These are phyloP conservation scores for Phytophthora pisi DNA, from an alignment of 352 stramenopile species.

Conservation along the genomic window DNA sequence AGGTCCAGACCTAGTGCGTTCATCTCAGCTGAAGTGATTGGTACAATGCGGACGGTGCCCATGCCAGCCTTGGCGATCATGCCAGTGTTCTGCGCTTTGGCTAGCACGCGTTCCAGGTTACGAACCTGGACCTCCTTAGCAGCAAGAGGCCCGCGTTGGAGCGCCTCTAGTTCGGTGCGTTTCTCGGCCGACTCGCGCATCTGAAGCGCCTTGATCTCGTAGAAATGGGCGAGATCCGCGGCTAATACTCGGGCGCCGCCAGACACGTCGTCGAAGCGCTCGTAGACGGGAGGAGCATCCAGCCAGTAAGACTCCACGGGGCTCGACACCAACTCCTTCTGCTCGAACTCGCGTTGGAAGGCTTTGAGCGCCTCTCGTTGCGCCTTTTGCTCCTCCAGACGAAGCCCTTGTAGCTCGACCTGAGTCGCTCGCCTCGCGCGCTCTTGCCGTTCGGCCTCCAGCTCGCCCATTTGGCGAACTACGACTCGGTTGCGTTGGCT, in stretches of 20 bases:
- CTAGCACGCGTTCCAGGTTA: constrained; percentile 66
- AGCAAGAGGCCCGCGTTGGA: constrained; percentile 27
- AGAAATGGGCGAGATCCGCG: constrained; percentile 60
- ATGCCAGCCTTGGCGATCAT: constrained; percentile 78
- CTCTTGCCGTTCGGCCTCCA: constrained; percentile 59
- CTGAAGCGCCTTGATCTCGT: constrained; percentile 61
- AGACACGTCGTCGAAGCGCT: constrained; percentile 44
- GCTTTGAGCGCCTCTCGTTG: constrained; percentile 65
- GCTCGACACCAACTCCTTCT: constrained; percentile 66
- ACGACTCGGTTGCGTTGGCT: constrained; percentile 45
- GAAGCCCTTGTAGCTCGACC: constrained; percentile 52
- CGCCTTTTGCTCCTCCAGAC: constrained; percentile 47
- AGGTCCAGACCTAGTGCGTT: constrained; percentile 46
- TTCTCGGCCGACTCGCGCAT: constrained; percentile 49
- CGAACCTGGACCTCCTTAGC: constrained; percentile 51
- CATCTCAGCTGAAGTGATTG: constrained; percentile 53
- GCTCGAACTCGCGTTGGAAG: constrained; percentile 69
- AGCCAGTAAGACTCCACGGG: constrained; percentile 61
- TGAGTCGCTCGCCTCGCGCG: constrained; percentile 48
- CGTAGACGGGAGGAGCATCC: constrained; percentile 45
- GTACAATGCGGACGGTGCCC: constrained; percentile 70
- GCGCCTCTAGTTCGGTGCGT: constrained; percentile 40
- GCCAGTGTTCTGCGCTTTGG: constrained; percentile 66
- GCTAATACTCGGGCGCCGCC: constrained; percentile 45
- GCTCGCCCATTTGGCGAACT: constrained; percentile 47